Evolutionary conservation across 345 rosid genomes (phyloP), one percentile per base, ranked within the genome.

Genomic region (Pistacia vera): DNA sequence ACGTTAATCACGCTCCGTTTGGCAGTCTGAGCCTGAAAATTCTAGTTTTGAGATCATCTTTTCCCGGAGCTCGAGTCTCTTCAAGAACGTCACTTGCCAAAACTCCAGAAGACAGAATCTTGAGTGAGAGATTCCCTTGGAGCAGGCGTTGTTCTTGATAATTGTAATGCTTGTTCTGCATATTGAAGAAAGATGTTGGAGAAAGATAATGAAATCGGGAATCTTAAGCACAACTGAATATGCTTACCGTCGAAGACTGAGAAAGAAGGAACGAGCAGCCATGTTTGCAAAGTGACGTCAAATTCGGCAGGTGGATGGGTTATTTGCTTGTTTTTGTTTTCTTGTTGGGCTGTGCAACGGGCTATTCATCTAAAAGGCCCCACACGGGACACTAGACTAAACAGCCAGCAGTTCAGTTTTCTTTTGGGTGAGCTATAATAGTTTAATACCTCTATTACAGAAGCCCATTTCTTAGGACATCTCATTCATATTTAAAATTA

Each of bases 21-120:
- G 97, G 97, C 59, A 92, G 83, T 63, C 98, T 83, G 76, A 95
- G 84, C 84, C 93, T 83, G 73, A 95, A 82, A 71, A 95, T 90
- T 74, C 90, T 83, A 83, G 92, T 86, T 77, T 61, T 89, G 86
- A 95, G 83, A 77, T 90, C 93, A 68, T 88, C 92, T 38, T 69
- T 78, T 75, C 85, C 93, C 57, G 2, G 77, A 52, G 60, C 44
- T 76, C 10, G 52, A 28, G 18, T 69, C 41, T 89, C 91, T 57
- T 82, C 91, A 25, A 75, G 56, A 36, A 13, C 17, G 12, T 88
- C 86, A 59, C 63, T 73, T 59, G 61, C 68, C 65, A 36, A 46
- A 20, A 84, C 79, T n/a, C 81, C 79, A 1, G 92, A 83, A 25
- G 90, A 83, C 8, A 85, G 63, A 20, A 55, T 73, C 84, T 86